Evolutionary conservation across 106 monocot species (phyloP).

Genomic region (Phalaenopsis aphrodite): DNA sequence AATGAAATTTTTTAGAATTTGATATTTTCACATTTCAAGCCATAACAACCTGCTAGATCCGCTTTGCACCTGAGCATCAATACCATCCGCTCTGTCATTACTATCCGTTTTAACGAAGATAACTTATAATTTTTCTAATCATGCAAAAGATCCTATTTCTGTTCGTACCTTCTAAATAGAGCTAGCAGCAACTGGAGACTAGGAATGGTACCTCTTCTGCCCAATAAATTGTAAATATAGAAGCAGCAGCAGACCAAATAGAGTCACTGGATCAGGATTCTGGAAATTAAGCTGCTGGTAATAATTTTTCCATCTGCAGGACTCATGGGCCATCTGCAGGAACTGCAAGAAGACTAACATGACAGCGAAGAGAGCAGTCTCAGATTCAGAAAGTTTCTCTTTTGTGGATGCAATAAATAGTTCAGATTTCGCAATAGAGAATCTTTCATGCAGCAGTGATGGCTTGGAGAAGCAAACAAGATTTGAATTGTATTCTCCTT

Average conservation of each 20-base stretch:
- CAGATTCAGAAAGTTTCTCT: background rate
- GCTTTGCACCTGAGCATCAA: no score
- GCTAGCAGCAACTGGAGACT: slow-evolving; percentile 45
- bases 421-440: slow-evolving; percentile 16
- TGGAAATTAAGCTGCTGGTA: slow-evolving; percentile 61
- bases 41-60: no score
- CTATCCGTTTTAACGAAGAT: no score
- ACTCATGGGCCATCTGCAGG: slow-evolving; percentile 62
- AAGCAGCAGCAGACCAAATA: slow-evolving; percentile 59
- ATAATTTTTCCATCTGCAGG: slow-evolving; percentile 20
- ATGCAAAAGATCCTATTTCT: background rate
- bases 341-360: slow-evolving; percentile 54
- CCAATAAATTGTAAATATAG: slow-evolving; percentile 59
- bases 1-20: no score
- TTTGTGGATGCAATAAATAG: slow-evolving; percentile 2
- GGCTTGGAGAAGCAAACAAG: background rate
- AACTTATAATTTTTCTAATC: no score
- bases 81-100: no score
- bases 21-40: no score
- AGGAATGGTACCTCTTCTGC: slow-evolving; percentile 77
- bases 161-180: slow-evolving; percentile 15
- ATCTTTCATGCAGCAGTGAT: slow-evolving; percentile 5
- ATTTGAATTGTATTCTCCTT: slow-evolving; percentile 4
- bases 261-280: slow-evolving; percentile 67
- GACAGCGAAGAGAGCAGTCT: slow-evolving; percentile 42